Percentiles rank a stretch among this genome's conserved stretches.
phyloP scores from a whole-genome alignment of 805 yeast species.

The Clavispora vitiphila region DNA sequence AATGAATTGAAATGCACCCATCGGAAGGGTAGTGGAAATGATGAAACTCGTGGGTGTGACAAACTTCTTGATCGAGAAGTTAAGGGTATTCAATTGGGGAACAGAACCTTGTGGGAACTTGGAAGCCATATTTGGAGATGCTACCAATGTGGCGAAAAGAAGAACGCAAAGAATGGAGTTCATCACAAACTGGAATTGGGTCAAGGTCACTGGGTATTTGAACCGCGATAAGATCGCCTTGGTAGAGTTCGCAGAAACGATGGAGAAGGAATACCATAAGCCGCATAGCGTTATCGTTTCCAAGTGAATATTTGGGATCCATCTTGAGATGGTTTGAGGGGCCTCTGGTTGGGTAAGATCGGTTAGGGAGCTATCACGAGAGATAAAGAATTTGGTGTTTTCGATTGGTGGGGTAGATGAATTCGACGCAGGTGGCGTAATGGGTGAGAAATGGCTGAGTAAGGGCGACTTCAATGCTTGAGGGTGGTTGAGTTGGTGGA shows the following conservation, averaged over 20 bases:
- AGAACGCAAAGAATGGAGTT: constrained; percentile 58
- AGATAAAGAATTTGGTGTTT: constrained; percentile 1
- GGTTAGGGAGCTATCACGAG: neutral
- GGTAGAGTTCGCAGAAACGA: constrained; percentile 75
- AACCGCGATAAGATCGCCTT: constrained; percentile 68
- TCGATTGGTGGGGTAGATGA: constrained; percentile 29
- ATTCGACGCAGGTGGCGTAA: constrained; percentile 32
- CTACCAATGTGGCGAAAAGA: constrained; percentile 34
- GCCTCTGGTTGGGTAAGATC: neutral
- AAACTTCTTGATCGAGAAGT: constrained; percentile 33
- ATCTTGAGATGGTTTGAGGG: neutral
- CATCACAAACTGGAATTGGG: constrained; percentile 79
- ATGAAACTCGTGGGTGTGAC: constrained; percentile 50
- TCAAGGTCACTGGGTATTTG: constrained; percentile 80
- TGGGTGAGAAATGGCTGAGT: constrained; percentile 18
- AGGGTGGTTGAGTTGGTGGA: constrained; percentile 23
- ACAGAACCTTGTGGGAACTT: constrained; percentile 14
- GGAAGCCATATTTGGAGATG: constrained; percentile 17
- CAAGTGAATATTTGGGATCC: constrained; percentile 10
- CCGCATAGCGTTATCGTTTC: constrained; percentile 45
- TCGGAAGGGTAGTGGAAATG: constrained; percentile 72
- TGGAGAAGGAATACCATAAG: constrained; percentile 77
- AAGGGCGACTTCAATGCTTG: constrained; percentile 15
- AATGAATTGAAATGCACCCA: constrained; percentile 89
- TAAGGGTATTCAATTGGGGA: constrained; percentile 16